Evolutionary conservation across 2,329 filamentous ascomycete species (phyloP), one percentile per base, ranked within the genome.

Genomic region (Blastomyces emzantsi): DNA sequence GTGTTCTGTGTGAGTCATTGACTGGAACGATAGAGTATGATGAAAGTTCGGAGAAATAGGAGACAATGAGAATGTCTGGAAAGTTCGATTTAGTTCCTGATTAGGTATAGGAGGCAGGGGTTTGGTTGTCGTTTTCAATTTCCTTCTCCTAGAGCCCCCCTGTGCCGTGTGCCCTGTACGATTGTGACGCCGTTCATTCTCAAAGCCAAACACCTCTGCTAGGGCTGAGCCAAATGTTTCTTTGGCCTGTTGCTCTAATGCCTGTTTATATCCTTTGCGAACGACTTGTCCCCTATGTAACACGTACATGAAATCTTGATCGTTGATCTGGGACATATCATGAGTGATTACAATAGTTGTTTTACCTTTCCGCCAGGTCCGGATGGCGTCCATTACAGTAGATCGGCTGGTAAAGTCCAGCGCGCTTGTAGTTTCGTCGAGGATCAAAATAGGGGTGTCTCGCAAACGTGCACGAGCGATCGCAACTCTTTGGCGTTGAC

Each of bases 321-420:
- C 77, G 4, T 77, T 73, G 11, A 97, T 93, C 67, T 93, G 89
- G 0, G 85, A 83, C 41, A 94, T 83, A 67, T 97, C 91, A 70
- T 97, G 93, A 0, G 94, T 97, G 69, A 97, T 93, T 67, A 97
- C 85, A 61, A 97, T 90, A 0, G 93, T 97, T 0, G 92, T 97
- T 73, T 90, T 94, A 0, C 84, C 87, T 45, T 77, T 79, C 28
- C 94, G 83, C 93, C 92, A 97, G 25, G 82, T 71, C 8, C 90
- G 82, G 61, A 97, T 87, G 0, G 87, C 85, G 52, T 89, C 84
- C 81, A 96, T 87, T 47, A 96, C 83, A 15, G 86, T 74, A 0
- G 77, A 77, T 65, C 87, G 83, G 63, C 83, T 92, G 11, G 83
- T 80, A n/a, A 87, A 84, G 69, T 97, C 93, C 11, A 97, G 78